Evolutionary conservation across 192 early-diverging fungal genomes (phyloP).

Genomic region (Coemansia sp.): DNA sequence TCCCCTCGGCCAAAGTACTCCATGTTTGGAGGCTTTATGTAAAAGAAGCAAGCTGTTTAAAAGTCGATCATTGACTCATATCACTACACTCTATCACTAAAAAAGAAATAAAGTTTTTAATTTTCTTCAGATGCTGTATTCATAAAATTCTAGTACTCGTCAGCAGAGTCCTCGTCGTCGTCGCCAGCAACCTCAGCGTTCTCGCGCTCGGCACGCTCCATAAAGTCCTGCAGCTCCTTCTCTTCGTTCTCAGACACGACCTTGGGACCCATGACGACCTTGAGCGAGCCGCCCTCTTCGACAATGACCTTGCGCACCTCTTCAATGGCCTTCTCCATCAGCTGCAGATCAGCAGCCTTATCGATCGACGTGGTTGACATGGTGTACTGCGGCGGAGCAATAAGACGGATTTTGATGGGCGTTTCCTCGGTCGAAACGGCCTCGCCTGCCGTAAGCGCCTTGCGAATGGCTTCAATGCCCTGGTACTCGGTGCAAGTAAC

Average conservation of each 20-base stretch:
- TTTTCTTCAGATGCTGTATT: not conserved
- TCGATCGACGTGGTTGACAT: conserved; percentile 83
- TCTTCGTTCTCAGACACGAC: conserved; percentile 92
- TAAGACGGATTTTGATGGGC: conserved; percentile 80
- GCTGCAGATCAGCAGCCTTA: conserved; percentile 78
- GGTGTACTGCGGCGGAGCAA: conserved; percentile 94
- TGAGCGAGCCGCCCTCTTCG: conserved; percentile 67
- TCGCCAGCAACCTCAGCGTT: conserved; percentile 92
- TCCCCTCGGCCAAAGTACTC: conserved; percentile 5
- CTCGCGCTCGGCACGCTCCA: conserved; percentile 87
- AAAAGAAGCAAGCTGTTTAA: not conserved
- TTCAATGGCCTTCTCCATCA: conserved; percentile 84
- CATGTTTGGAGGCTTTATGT: not conserved
- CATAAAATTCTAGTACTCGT: conserved; percentile 42
- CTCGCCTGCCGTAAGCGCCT: conserved; percentile 85
- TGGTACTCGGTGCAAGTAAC: conserved; percentile 90
- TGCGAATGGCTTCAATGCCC: conserved; percentile 95
- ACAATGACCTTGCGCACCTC: conserved; percentile 79
- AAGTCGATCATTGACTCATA: too few species aligned
- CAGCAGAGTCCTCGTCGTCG: conserved; percentile 72
- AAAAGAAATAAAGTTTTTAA: not conserved
- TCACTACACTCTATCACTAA: too few species aligned
- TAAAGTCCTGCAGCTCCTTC: conserved; percentile 82
- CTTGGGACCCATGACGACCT: conserved; percentile 88
- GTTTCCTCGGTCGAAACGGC: conserved; percentile 72